Conservation (phyloP, 2,329 filamentous ascomycete species). For the Aspergillus clavatus region DNA sequence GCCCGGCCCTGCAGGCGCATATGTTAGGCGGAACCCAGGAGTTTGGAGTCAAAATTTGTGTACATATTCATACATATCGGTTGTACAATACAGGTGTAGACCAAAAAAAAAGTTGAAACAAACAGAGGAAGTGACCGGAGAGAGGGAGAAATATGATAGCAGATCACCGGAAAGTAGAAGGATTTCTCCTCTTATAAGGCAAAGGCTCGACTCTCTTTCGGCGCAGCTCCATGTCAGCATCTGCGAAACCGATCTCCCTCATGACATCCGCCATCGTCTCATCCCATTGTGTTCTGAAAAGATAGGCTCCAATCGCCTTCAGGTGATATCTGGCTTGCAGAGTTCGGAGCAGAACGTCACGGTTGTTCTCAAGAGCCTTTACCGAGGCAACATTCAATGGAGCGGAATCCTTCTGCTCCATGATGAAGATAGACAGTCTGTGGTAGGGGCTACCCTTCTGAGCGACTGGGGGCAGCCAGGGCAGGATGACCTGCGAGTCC, state of each 20-base stretch:
- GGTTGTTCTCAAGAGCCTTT: conserved; percentile 46
- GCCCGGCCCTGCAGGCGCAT: background rate
- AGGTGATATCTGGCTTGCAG: conserved; percentile 67
- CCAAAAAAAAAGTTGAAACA: conserved; percentile 20
- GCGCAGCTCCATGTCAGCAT: conserved; percentile 79
- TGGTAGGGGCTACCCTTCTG: conserved; percentile 92
- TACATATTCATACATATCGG: conserved; percentile 41
- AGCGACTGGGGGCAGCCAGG: conserved; percentile 81
- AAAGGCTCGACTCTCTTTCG: conserved; percentile 67
- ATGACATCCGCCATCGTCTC: conserved; percentile 83
- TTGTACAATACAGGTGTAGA: conserved; percentile 40
- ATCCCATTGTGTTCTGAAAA: conserved; percentile 91
- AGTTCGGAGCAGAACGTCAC: conserved; percentile 71
- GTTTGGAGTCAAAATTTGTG: conserved; percentile 26
- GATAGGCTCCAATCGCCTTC: conserved; percentile 70
- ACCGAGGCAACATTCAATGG: conserved; percentile 56
- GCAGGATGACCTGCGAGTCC: conserved; percentile 62
- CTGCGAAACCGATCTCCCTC: conserved; percentile 68
- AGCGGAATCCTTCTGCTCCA: conserved; percentile 67
- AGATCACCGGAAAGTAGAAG: conserved; percentile 40
- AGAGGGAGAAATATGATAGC: conserved; percentile 5
- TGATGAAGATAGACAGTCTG: conserved; percentile 74
- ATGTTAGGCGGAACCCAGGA: conserved; percentile 13
- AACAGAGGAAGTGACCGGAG: conserved; percentile 14
- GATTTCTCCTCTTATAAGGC: conserved; percentile 59